Conservation (phyloP, 345 rosid species). For the Erodium maritimum region DNA sequence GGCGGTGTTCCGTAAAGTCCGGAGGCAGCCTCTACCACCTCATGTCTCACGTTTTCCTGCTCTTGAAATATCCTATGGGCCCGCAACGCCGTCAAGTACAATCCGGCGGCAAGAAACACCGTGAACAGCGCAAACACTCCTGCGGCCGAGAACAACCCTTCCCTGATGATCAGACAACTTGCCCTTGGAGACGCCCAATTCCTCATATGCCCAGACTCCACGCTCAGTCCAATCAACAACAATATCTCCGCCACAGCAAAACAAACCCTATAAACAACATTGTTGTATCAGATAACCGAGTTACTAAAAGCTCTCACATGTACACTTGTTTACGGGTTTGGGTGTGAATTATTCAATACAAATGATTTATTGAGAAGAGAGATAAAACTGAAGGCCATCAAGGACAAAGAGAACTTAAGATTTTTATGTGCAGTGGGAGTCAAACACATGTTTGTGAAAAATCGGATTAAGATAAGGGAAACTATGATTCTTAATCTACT, state of each 20-base stretch:
- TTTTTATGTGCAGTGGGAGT: too few species aligned
- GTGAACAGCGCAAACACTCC: conserved; percentile 58
- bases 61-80: conserved; percentile 43
- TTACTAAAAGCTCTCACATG: neutral
- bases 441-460: too few species aligned
- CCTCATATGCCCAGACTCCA: conserved; percentile 83
- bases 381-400: too few species aligned
- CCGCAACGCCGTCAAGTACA: conserved; percentile 66
- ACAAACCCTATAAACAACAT: conserved; percentile 37
- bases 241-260: conserved; percentile 72
- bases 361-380: too few species aligned
- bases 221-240: conserved; percentile 58
- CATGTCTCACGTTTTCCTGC: conserved; percentile 33
- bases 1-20: conserved; percentile 57
- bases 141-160: conserved; percentile 78
- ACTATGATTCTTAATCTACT: too few species aligned
- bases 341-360: too few species aligned
- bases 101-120: conserved; percentile 52
- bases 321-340: neutral
- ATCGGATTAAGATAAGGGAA: too few species aligned
- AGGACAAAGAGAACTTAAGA: too few species aligned
- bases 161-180: conserved; percentile 42
- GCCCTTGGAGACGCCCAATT: conserved; percentile 69
- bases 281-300: neutral
- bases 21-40: conserved; percentile 39